phyloP scores from a whole-genome alignment of 331 rosid genomes.

The Prunus yedoensis region DNA sequence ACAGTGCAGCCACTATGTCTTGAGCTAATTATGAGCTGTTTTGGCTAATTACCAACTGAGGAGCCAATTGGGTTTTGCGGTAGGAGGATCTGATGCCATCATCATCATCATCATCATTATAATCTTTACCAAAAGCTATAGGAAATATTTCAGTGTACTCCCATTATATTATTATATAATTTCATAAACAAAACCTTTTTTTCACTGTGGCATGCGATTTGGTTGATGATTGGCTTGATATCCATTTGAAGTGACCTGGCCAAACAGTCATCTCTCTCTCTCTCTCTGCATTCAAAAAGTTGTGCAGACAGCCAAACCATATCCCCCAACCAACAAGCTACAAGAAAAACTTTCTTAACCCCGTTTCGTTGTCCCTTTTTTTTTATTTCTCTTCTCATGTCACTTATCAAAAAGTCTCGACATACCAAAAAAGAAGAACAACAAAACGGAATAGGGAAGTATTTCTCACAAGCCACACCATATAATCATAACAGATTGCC shows the following conservation, averaged over 20 bases:
- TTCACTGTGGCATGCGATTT: slow-evolving; percentile 47
- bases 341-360: too few relatives aligned
- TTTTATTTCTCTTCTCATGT: too few relatives aligned
- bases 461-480: too few relatives aligned
- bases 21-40: neutral
- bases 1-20: neutral
- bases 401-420: neutral
- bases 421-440: too few relatives aligned
- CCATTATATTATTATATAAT: neutral
- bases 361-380: accelerated
- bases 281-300: neutral
- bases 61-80: neutral
- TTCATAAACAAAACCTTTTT: slow-evolving; percentile 11
- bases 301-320: neutral
- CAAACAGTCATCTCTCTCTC: neutral
- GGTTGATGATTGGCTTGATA: slow-evolving; percentile 22
- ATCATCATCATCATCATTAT: neutral
- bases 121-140: neutral
- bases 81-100: neutral
- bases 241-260: slow-evolving; percentile 1
- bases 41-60: neutral
- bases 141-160: slow-evolving; percentile 4
- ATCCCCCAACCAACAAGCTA: too few relatives aligned
- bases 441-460: too few relatives aligned
- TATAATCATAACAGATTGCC: neutral